Base-by-base conservation (phyloP, 2,329 filamentous ascomycete species). In the Verticillium isaacii region DNA sequence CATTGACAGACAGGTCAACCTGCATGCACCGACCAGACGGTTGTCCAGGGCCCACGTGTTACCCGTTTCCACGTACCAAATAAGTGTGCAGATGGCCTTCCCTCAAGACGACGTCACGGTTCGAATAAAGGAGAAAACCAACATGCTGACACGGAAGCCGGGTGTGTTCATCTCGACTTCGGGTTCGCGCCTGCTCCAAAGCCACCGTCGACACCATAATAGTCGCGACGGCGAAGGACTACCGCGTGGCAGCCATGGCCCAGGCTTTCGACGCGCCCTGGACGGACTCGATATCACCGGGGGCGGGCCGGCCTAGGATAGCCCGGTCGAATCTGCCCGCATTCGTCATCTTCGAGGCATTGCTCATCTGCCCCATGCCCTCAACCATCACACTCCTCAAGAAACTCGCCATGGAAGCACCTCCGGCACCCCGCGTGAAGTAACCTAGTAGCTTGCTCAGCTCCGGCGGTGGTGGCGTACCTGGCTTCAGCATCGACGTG, bases 361-460 rank as follows among this genome's bases (percentile, higher is more conserved):
- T 50, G 19, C 45, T 50, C 19, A 50, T 23, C 23, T 50, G 23
- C n/a, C 45, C 45, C 45, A 50, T 50, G 19, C 45, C 19, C 11
- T 50, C 19, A 9, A 50, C 19, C 23, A 50, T 32, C 39, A 58
- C 34, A 17, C 57, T 58, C 19, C 32, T 50, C 25, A 58, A 41
- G 57, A 58, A 58, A n/a, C 25, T 39, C 14, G 19, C 57, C 14
- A 58, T 34, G 15, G 41, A 41, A 25, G 25, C 25, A 1, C 57
- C 57, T 14, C 57, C 57, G 5, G 41, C 39, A 11, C 32, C 57
- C 23, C 57, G 57, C 23, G 23, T 73, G 9, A 65, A 64, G 55
- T 60, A 65, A 34, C 60, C n/a, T 0, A 41, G 14, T 15, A 64
- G 25, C 59, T 65, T 66, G 23, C 61, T 62, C 8, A 61, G 57